A percentile compares a stretch with the other conserved stretches of the same genome.
These are phyloP conservation scores for Pinus tabuliformis DNA, from an alignment of 75 land plant genomes.

Conservation along the genomic window DNA sequence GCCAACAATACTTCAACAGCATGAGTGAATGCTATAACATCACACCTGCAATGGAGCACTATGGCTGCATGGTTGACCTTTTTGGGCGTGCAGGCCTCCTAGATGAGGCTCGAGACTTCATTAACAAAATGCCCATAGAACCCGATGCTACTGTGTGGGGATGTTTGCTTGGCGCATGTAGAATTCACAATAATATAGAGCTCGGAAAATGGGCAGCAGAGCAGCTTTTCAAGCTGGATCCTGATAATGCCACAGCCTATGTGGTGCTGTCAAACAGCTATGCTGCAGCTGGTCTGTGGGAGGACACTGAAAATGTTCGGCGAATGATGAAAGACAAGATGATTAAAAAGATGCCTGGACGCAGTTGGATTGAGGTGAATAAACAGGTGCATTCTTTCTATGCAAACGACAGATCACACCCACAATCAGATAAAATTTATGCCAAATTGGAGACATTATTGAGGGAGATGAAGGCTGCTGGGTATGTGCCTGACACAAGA, in stretches of 20 bases:
- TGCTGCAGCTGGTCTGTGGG: constrained; percentile 14
- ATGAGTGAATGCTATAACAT: constrained; percentile 11
- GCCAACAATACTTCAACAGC: constrained; percentile 9
- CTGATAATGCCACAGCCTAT: constrained; percentile 5
- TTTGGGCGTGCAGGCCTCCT: constrained; percentile 17
- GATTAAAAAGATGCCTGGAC: constrained; percentile 9
- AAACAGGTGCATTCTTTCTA: constrained; percentile 8
- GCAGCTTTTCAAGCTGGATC: constrained; percentile 4
- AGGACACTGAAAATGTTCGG: constrained; percentile 5
- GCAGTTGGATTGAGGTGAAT: constrained; percentile 12
- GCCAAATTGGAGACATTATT: constrained; percentile 9
- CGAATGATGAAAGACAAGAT: constrained; percentile 7
- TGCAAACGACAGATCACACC: constrained; percentile 12
- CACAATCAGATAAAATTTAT: neutral
- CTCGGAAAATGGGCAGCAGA: constrained; percentile 2
- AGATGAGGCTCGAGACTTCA: constrained; percentile 8
- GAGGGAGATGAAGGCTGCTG: constrained; percentile 10
- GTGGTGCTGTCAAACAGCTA: constrained; percentile 15
- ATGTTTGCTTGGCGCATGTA: constrained; percentile 15
- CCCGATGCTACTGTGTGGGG: constrained; percentile 6
- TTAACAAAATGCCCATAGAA: constrained; percentile 13
- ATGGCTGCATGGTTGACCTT: constrained; percentile 24
- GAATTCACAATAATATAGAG: constrained; percentile 7
- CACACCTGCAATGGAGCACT: constrained; percentile 11
- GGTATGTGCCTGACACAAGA: neutral